These are phyloP conservation scores for Incumbomyces delicatus DNA, from an alignment of 2,329 filamentous ascomycete genomes.

Conservation along the genomic window DNA sequence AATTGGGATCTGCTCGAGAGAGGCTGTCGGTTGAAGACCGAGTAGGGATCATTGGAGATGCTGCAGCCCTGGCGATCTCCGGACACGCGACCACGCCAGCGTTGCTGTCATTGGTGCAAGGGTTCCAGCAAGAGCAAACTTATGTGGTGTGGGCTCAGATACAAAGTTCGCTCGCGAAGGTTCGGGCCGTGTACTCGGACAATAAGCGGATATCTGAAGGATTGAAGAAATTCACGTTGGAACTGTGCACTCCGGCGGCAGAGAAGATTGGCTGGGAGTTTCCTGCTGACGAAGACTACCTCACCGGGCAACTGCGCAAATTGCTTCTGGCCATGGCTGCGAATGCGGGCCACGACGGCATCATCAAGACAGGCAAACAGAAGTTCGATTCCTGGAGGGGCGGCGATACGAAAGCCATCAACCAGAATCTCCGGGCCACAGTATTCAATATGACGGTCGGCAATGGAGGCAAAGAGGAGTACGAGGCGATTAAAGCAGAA, in stretches of 20 bases:
- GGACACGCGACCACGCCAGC: conserved; percentile 75
- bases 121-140: conserved; percentile 71
- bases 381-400: conserved; percentile 72
- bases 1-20: conserved; percentile 67
- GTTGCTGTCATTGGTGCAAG: conserved; percentile 72
- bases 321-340: conserved; percentile 69
- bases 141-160: conserved; percentile 88
- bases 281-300: conserved; percentile 65
- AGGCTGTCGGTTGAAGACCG: conserved; percentile 77
- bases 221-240: conserved; percentile 67
- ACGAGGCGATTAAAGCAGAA: conserved; percentile 69
- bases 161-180: conserved; percentile 60
- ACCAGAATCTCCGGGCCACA: conserved; percentile 69
- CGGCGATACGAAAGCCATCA: conserved; percentile 59
- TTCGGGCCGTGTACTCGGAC: conserved; percentile 77
- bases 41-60: conserved; percentile 84
- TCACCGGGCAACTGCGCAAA: conserved; percentile 72
- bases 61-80: conserved; percentile 77
- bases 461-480: conserved; percentile 60
- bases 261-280: conserved; percentile 82
- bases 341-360: conserved; percentile 61
- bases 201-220: conserved; percentile 62
- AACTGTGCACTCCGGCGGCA: conserved; percentile 64
- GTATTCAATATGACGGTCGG: conserved; percentile 73
- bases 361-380: conserved; percentile 62